A percentile compares a stretch with the other conserved stretches of the same genome.
Conservation (phyloP, 192 early-diverging fungal species). For the Coemansia biformis region DNA sequence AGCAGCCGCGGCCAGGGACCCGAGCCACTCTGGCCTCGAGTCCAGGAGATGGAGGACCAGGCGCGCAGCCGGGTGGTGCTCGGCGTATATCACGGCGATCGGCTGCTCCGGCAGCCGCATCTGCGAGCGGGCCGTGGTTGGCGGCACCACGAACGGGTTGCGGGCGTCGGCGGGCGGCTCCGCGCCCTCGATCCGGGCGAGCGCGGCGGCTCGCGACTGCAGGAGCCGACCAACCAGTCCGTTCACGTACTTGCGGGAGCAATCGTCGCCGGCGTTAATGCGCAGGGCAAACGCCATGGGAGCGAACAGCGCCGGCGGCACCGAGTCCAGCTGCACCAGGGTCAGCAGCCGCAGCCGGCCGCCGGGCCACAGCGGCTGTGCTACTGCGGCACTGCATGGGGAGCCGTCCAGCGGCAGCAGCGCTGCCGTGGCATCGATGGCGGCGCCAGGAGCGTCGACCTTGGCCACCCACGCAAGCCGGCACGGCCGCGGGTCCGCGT, state of each 20-base stretch:
- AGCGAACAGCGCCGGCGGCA: conserved; percentile 24
- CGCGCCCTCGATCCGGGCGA: conserved; percentile 11
- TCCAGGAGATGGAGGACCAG: conserved; percentile 35
- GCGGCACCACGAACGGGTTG: conserved; percentile 18
- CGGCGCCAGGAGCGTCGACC: conserved; percentile 10
- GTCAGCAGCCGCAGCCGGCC: conserved; percentile 32
- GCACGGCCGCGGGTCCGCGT: too few relatives aligned
- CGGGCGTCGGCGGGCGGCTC: not conserved
- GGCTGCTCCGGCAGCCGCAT: not conserved
- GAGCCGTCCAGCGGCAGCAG: conserved; percentile 3
- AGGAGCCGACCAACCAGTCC: conserved; percentile 15
- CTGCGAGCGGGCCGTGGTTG: not conserved
- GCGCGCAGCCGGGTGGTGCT: not conserved
- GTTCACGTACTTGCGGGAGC: conserved; percentile 25
- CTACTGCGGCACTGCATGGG: not conserved
- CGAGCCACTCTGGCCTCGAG: conserved; percentile 5
- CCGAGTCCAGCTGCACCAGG: conserved; percentile 6
- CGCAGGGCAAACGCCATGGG: conserved; percentile 12
- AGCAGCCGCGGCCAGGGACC: conserved; percentile 5
- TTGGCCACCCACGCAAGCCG: conserved; percentile 12
- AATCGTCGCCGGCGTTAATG: conserved; percentile 13
- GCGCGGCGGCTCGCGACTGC: conserved; percentile 6
- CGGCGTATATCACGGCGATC: conserved; percentile 15
- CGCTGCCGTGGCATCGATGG: conserved; percentile 13
- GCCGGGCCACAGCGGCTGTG: conserved; percentile 8